These are phyloP conservation scores for Candida caryicola DNA, from an alignment of 805 yeast species.

Conservation along the genomic window DNA sequence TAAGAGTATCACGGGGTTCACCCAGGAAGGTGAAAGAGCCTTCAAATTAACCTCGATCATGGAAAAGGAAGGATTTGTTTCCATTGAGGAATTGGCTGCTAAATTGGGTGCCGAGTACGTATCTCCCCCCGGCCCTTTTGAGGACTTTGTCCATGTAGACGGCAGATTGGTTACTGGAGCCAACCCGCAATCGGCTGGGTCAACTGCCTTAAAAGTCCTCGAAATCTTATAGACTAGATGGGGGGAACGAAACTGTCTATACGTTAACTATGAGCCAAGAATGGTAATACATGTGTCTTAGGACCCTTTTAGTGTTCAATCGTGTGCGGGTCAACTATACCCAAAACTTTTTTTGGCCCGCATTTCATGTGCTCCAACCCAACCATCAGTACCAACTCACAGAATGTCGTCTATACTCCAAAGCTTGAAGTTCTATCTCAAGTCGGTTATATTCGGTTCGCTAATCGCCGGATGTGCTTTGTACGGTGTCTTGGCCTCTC, in stretches of 20 bases:
- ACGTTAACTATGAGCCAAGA: no score
- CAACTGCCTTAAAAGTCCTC: conserved; percentile 45
- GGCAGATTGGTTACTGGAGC: conserved; percentile 64
- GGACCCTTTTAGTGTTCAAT: no score
- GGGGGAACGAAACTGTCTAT: no score
- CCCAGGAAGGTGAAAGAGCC: conserved; percentile 50
- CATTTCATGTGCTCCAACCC: not conserved
- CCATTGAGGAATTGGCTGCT: conserved; percentile 38
- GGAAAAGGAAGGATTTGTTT: conserved; percentile 22
- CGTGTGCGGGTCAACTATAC: no score
- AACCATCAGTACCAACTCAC: no score
- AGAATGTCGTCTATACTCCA: conserved; percentile 6
- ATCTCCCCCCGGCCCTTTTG: conserved; percentile 39
- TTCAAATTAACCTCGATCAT: conserved; percentile 16
- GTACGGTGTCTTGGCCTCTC: conserved; percentile 77
- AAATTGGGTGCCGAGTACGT: conserved; percentile 14
- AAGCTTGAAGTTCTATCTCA: conserved; percentile 49
- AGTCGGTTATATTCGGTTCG: conserved; percentile 52
- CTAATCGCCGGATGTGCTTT: conserved; percentile 59
- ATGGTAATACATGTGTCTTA: no score
- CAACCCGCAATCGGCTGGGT: conserved; percentile 56
- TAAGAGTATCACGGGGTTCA: conserved; percentile 58
- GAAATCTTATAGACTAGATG: conserved; percentile 9
- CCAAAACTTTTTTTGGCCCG: no score
- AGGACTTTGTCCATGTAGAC: conserved; percentile 48